These are phyloP conservation scores for Hypsizygus marmoreus DNA, from an alignment of 768 basidiomycete species.

Conservation along the genomic window DNA sequence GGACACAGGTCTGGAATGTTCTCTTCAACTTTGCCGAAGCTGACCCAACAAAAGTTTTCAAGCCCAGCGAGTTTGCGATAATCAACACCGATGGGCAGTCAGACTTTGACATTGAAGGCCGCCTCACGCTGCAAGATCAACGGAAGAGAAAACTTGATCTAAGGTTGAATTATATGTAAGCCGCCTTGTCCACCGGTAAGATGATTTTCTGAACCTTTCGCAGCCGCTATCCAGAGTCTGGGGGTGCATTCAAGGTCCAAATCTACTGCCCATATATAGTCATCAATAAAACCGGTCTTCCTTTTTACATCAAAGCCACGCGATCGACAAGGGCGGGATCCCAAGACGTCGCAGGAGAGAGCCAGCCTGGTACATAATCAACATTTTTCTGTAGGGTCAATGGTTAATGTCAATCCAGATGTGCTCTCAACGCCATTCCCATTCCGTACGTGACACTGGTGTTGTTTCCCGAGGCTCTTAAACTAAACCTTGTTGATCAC, in stretches of 20 bases:
- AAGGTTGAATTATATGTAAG: slow-evolving; percentile 88
- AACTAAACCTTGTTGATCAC: not conserved
- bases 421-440: slow-evolving; percentile 58
- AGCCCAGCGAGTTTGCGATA: slow-evolving; percentile 95
- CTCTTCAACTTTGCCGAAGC: not conserved
- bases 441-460: slow-evolving; percentile 68
- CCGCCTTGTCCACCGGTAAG: slow-evolving; percentile 5
- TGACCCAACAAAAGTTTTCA: slow-evolving; percentile 60
- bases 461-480: slow-evolving; percentile 6
- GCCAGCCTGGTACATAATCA: slow-evolving; percentile 48
- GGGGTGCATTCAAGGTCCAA: slow-evolving; percentile 95
- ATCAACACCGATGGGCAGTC: slow-evolving; percentile 93
- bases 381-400: slow-evolving; percentile 7
- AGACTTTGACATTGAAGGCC: slow-evolving; percentile 82
- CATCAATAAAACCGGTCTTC: slow-evolving; percentile 89
- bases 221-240: slow-evolving; percentile 83
- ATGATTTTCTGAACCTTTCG: not conserved
- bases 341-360: slow-evolving; percentile 86
- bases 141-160: slow-evolving; percentile 77
- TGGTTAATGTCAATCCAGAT: slow-evolving; percentile 42
- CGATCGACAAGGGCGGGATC: slow-evolving; percentile 62
- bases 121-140: slow-evolving; percentile 71
- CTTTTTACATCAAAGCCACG: slow-evolving; percentile 71
- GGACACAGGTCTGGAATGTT: slow-evolving; percentile 69
- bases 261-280: slow-evolving; percentile 90